Conservation (phyloP, 768 basidiomycete genomes). For the Fistulinella prunicolor region DNA sequence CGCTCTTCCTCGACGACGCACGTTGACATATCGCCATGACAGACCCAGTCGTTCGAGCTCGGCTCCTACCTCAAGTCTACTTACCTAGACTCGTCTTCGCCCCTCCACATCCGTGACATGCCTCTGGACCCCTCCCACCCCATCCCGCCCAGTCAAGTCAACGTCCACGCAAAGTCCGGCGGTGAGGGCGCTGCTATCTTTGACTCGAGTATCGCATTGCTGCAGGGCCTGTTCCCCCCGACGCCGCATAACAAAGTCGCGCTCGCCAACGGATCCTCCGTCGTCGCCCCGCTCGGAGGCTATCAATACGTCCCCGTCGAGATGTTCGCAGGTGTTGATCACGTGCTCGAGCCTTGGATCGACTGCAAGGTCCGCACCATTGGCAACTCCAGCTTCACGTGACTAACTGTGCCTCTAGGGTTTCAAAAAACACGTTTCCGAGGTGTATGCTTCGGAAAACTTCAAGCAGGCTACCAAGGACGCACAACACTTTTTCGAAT, state of each 20-base stretch:
- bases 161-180: slow-evolving; percentile 76
- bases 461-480: slow-evolving; percentile 58
- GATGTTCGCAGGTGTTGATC: slow-evolving; percentile 49
- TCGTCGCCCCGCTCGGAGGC: slow-evolving; percentile 74
- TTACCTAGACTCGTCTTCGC: slow-evolving; percentile 64
- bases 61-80: slow-evolving; percentile 58
- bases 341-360: slow-evolving; percentile 77
- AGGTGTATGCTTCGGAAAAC: slow-evolving; percentile 58
- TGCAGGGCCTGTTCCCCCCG: slow-evolving; percentile 84
- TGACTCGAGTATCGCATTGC: slow-evolving; percentile 76
- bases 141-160: slow-evolving; percentile 67
- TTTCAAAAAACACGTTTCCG: slow-evolving; percentile 64
- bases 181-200: slow-evolving; percentile 80
- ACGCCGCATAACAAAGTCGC: slow-evolving; percentile 62
- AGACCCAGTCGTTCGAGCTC: slow-evolving; percentile 69
- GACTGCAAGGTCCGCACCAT: slow-evolving; percentile 52
- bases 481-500: slow-evolving; percentile 61
- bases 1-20: neutral
- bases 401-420: no score
- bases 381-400: no score
- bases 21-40: slow-evolving; percentile 8
- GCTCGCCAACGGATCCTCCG: slow-evolving; percentile 72
- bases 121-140: slow-evolving; percentile 51
- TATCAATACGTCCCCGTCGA: slow-evolving; percentile 90
- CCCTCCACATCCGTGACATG: slow-evolving; percentile 68